phyloP scores from a whole-genome alignment of 306 rosid genomes.

The Pterocarpus macrocarpus region DNA sequence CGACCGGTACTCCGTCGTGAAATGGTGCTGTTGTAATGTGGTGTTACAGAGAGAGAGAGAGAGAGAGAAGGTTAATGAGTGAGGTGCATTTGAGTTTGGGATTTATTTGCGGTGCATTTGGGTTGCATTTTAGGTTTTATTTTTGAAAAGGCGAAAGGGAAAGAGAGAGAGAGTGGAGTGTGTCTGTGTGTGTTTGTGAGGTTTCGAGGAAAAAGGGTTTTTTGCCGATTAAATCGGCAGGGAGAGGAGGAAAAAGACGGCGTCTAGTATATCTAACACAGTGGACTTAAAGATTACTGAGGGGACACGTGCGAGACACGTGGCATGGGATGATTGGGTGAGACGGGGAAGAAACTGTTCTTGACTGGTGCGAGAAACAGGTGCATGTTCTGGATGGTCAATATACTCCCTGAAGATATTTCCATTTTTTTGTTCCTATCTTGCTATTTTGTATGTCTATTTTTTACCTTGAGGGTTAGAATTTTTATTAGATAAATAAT shows the following conservation, averaged over 20 bases:
- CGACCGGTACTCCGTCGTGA: constrained; percentile 64
- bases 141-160: not conserved
- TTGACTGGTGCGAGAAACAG: not conserved
- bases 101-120: constrained; percentile 43
- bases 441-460: no score
- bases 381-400: not conserved
- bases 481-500: no score
- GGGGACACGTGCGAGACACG: not conserved
- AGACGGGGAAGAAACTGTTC: not conserved
- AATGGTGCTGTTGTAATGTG: not conserved
- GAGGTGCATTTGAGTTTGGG: constrained; percentile 38
- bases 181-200: not conserved
- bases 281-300: not conserved
- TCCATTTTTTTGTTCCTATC: no score
- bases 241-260: constrained; percentile 20
- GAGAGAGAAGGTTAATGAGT: not conserved
- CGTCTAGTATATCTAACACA: not conserved
- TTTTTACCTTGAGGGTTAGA: no score
- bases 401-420: no score
- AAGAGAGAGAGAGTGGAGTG: not conserved
- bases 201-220: constrained; percentile 47
- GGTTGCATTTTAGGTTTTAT: constrained; percentile 38
- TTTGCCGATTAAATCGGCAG: constrained; percentile 52
- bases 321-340: not conserved
- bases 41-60: not conserved